These are phyloP conservation scores for Auriscalpium orientale DNA, from an alignment of 768 basidiomycete species.

Conservation along the genomic window DNA sequence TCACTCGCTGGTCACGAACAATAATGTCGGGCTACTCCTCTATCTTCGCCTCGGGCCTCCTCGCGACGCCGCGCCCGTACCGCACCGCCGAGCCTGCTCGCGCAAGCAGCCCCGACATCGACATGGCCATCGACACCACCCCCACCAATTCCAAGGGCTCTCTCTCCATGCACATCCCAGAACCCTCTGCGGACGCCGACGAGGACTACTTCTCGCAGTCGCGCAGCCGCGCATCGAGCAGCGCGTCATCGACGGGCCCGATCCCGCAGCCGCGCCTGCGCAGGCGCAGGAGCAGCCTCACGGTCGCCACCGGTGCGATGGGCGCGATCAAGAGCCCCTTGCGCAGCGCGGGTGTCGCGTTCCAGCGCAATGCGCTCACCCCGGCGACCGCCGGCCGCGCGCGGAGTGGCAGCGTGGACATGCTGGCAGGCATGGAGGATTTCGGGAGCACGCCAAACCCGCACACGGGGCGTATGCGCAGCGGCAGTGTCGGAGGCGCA, in stretches of 20 bases:
- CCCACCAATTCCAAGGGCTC: conserved; percentile 24
- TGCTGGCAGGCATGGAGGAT: not conserved
- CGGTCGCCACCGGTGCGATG: conserved; percentile 45
- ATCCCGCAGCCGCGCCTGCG: conserved; percentile 36
- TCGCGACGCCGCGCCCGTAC: conserved; percentile 35
- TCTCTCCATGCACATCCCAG: conserved; percentile 12
- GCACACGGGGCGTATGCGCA: conserved; percentile 6
- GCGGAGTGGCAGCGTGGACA: conserved; percentile 10
- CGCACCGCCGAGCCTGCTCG: conserved; percentile 13
- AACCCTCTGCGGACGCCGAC: conserved; percentile 20
- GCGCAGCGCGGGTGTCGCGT: conserved; percentile 41
- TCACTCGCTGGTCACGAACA: no score
- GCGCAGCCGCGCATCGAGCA: conserved; percentile 19
- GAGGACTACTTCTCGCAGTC: conserved; percentile 20
- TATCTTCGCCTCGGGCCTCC: conserved; percentile 65
- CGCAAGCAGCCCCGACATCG: conserved; percentile 24
- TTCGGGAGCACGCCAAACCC: not conserved
- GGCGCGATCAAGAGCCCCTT: conserved; percentile 50
- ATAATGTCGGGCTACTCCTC: conserved; percentile 38
- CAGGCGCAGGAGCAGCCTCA: conserved; percentile 57
- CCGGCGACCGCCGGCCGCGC: conserved; percentile 8
- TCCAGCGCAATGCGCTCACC: conserved; percentile 41
- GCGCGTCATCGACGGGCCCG: conserved; percentile 8
- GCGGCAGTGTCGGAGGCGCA: conserved; percentile 5
- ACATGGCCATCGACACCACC: conserved; percentile 29